Evolutionary conservation across 2,329 filamentous ascomycete genomes (phyloP).

Genomic region (Graphilbum ipis-grandicollis): DNA sequence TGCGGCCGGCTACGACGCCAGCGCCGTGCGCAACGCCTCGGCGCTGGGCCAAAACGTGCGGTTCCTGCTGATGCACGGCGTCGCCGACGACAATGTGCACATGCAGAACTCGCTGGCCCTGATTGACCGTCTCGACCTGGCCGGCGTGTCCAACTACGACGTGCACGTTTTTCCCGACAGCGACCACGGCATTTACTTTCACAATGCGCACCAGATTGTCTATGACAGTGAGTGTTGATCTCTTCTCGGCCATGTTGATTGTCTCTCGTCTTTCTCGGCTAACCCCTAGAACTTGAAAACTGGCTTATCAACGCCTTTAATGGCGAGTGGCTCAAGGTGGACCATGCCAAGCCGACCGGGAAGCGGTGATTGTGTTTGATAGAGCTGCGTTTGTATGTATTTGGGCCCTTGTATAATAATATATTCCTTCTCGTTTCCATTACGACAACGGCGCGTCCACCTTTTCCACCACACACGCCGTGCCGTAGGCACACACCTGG

Average conservation of each 20-base stretch:
- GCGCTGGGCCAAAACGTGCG: constrained; percentile 62
- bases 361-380: background rate
- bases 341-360: constrained; percentile 27
- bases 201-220: constrained; percentile 79
- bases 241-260: background rate
- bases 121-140: constrained; percentile 71
- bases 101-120: constrained; percentile 84
- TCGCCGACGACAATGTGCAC: constrained; percentile 96
- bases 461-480: constrained; percentile 39
- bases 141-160: constrained; percentile 79
- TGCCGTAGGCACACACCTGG: constrained; percentile 43
- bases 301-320: constrained; percentile 98
- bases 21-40: constrained; percentile 55
- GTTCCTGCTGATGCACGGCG: constrained; percentile 89
- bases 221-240: constrained; percentile 61
- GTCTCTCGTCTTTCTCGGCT: constrained; percentile 11
- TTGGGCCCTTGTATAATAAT: no score
- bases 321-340: constrained; percentile 66
- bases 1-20: constrained; percentile 53
- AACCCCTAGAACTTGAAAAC: constrained; percentile 50
- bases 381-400: background rate
- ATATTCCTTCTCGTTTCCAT: no score
- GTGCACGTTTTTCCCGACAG: constrained; percentile 93
- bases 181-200: constrained; percentile 88
- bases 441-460: constrained; percentile 19